Percentiles rank a stretch among this genome's conserved stretches.
Evolutionary conservation across 768 basidiomycete genomes (phyloP).

Genomic region (Tricholoma saponaceum): DNA sequence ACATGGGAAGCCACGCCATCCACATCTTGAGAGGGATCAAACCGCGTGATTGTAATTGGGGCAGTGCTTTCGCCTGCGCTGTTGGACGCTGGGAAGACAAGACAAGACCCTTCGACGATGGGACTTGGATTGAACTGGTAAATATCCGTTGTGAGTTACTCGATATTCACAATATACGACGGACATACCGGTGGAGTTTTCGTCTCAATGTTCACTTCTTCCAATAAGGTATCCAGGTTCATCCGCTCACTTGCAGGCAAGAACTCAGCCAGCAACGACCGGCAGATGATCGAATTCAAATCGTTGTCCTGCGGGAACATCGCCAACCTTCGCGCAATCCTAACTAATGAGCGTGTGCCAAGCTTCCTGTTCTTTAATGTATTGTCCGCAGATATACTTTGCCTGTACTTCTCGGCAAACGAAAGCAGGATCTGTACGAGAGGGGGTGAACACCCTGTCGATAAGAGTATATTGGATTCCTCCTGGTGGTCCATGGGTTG

Average conservation of each 20-base stretch:
- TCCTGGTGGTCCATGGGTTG: constrained; percentile 56
- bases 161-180: background rate
- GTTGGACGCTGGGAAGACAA: constrained; percentile 46
- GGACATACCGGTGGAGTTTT: constrained; percentile 37
- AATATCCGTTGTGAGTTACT: constrained; percentile 6
- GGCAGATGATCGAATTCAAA: constrained; percentile 42
- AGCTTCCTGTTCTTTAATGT: constrained; percentile 60
- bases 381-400: constrained; percentile 49
- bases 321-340: constrained; percentile 49
- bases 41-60: constrained; percentile 41
- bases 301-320: constrained; percentile 41
- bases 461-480: constrained; percentile 43
- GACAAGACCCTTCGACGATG: constrained; percentile 27
- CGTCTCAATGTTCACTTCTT: constrained; percentile 44
- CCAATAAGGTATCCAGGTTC: constrained; percentile 46
- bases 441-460: constrained; percentile 43
- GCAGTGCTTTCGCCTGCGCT: constrained; percentile 25
- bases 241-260: constrained; percentile 55
- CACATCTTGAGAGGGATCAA: constrained; percentile 45
- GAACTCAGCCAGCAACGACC: constrained; percentile 55
- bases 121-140: constrained; percentile 51
- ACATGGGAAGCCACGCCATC: constrained; percentile 55
- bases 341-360: constrained; percentile 55
- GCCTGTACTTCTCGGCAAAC: constrained; percentile 58
- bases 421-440: constrained; percentile 37